Percentiles rank a stretch among this genome's conserved stretches.
phyloP scores from a whole-genome alignment of 768 basidiomycete species.

The Tylopilus vinaceipallidus region DNA sequence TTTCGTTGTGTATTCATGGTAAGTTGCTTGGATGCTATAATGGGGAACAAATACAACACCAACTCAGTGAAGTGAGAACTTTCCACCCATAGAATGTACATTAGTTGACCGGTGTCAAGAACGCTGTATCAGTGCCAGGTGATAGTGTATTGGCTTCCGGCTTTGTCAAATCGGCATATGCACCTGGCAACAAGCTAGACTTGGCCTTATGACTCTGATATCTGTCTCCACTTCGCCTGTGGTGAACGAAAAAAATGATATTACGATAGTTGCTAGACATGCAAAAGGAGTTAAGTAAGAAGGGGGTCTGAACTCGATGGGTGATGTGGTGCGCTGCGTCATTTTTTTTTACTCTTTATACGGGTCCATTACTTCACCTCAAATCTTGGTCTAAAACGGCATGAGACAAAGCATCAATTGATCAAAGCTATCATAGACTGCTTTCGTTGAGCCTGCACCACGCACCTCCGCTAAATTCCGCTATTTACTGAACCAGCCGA shows the following conservation, averaged over 20 bases:
- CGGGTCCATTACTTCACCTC: neutral
- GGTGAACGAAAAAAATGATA: neutral
- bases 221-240: neutral
- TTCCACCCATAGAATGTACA: too few relatives aligned
- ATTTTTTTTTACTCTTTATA: neutral
- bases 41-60: too few relatives aligned
- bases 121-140: neutral
- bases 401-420: too few relatives aligned
- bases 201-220: neutral
- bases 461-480: too few relatives aligned
- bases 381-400: neutral
- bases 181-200: neutral
- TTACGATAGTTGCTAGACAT: neutral
- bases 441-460: too few relatives aligned
- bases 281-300: neutral
- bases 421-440: too few relatives aligned
- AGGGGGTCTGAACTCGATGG: neutral
- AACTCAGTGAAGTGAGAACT: too few relatives aligned
- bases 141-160: neutral
- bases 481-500: too few relatives aligned
- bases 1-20: too few relatives aligned
- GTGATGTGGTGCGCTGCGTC: neutral
- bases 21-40: too few relatives aligned
- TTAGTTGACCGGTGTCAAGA: neutral
- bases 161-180: neutral